phyloP scores from a whole-genome alignment of 2,329 filamentous ascomycete species.

The Didymella segeticola region DNA sequence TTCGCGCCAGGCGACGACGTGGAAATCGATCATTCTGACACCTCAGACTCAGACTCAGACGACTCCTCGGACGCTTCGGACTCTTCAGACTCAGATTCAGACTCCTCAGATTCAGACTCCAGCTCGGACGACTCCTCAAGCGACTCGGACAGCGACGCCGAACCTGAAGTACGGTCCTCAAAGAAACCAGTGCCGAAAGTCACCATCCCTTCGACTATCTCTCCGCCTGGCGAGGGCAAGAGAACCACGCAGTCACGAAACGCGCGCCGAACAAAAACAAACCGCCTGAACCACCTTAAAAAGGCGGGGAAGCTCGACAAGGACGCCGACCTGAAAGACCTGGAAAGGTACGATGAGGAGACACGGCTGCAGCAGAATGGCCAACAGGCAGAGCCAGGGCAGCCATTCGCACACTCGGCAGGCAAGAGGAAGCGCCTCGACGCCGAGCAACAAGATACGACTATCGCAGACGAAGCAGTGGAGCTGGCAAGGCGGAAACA shows the following conservation, averaged over 20 bases:
- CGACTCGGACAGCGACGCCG: slow-evolving; percentile 42
- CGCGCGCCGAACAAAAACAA: slow-evolving; percentile 57
- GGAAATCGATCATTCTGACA: slow-evolving; percentile 21
- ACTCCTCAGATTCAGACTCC: slow-evolving; percentile 30
- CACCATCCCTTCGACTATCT: slow-evolving; percentile 11
- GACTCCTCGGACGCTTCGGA: slow-evolving; percentile 37
- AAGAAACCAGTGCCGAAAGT: slow-evolving; percentile 19
- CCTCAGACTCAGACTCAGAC: slow-evolving; percentile 29
- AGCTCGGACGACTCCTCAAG: slow-evolving; percentile 35
- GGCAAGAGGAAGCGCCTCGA: slow-evolving; percentile 37
- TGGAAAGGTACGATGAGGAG: slow-evolving; percentile 56
- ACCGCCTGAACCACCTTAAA: slow-evolving; percentile 61
- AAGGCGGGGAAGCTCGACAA: slow-evolving; percentile 58
- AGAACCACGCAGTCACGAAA: slow-evolving; percentile 63
- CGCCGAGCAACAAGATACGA: slow-evolving; percentile 19
- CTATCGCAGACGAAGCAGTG: too few species aligned
- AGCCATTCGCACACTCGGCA: slow-evolving; percentile 14
- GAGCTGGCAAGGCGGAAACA: too few species aligned
- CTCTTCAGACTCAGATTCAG: slow-evolving; percentile 27
- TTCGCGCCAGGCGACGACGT: slow-evolving; percentile 31
- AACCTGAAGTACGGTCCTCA: slow-evolving; percentile 33
- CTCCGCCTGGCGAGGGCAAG: slow-evolving; percentile 58
- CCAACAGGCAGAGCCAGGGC: not conserved
- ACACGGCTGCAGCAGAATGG: slow-evolving; percentile 1
- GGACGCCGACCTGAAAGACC: slow-evolving; percentile 59